Conservation (phyloP, 2,329 filamentous ascomycete genomes). For the Colletotrichum magnum region DNA sequence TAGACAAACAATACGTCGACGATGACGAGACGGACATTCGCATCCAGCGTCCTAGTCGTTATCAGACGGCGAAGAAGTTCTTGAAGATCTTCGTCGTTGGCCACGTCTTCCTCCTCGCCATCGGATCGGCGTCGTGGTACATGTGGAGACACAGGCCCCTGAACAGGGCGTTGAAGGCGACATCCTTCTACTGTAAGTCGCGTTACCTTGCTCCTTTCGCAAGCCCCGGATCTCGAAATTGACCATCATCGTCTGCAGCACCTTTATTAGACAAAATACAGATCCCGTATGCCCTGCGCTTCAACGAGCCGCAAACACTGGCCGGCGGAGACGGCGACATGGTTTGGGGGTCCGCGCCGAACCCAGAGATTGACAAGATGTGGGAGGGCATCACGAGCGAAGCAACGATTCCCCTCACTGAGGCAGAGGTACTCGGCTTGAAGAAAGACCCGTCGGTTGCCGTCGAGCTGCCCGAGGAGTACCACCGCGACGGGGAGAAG, state of each 20-base stretch:
- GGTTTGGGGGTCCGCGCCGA: slow-evolving; percentile 22
- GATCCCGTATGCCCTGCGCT: slow-evolving; percentile 9
- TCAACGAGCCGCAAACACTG: slow-evolving; percentile 22
- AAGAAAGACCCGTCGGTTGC: slow-evolving; percentile 23
- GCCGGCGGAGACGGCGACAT: slow-evolving; percentile 12
- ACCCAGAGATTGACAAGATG: slow-evolving; percentile 25
- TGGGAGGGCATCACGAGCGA: slow-evolving; percentile 20
- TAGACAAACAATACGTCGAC: slow-evolving; percentile 4
- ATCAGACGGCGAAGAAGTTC: background rate
- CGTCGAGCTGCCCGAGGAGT: slow-evolving; percentile 21
- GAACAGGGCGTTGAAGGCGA: slow-evolving; percentile 4
- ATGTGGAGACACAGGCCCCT: background rate
- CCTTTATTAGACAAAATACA: slow-evolving; percentile 16
- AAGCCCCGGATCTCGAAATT: background rate
- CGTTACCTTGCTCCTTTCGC: background rate
- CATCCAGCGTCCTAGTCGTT: background rate
- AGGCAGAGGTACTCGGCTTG: slow-evolving; percentile 6
- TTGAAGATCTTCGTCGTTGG: background rate
- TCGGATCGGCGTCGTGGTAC: background rate
- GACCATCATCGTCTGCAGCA: background rate
- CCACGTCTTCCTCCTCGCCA: background rate
- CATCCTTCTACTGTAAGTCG: slow-evolving; percentile 22
- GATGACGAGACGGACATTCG: background rate
- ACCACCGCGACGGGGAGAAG: slow-evolving; percentile 16
- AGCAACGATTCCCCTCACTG: slow-evolving; percentile 15